These are phyloP conservation scores for Parafenestella ontariensis DNA, from an alignment of 2,329 filamentous ascomycete genomes.

Conservation along the genomic window DNA sequence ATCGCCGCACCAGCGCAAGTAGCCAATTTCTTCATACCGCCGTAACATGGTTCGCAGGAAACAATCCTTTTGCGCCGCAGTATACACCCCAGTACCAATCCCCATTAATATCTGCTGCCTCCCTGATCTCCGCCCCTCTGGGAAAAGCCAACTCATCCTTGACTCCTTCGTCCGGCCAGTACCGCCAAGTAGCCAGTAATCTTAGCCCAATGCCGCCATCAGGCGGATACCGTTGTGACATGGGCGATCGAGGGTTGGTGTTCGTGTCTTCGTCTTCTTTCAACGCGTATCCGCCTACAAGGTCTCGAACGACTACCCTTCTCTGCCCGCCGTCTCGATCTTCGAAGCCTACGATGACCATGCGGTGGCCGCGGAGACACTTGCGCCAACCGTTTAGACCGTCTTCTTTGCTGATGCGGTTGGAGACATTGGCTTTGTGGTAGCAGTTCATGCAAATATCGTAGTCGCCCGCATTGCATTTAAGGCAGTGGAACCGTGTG, in stretches of 20 bases:
- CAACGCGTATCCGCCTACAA: slow-evolving; percentile 79
- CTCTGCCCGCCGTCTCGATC: slow-evolving; percentile 71
- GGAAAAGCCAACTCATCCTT: slow-evolving; percentile 85
- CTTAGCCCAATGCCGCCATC: slow-evolving; percentile 74
- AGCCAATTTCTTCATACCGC: slow-evolving; percentile 3
- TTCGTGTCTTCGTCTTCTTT: slow-evolving; percentile 61
- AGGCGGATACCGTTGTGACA: slow-evolving; percentile 66
- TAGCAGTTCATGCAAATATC: slow-evolving; percentile 87
- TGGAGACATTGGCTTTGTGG: slow-evolving; percentile 66
- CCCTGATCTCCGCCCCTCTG: slow-evolving; percentile 78
- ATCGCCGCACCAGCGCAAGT: too few relatives aligned
- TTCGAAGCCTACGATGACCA: slow-evolving; percentile 80
- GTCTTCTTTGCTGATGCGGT: slow-evolving; percentile 75
- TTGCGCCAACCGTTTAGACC: slow-evolving; percentile 83
- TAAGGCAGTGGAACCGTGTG: slow-evolving; percentile 79
- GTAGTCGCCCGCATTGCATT: slow-evolving; percentile 82
- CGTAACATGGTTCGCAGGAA: slow-evolving; percentile 76
- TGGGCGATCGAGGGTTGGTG: slow-evolving; percentile 9
- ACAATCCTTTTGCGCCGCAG: slow-evolving; percentile 79
- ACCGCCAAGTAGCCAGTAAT: slow-evolving; percentile 75
- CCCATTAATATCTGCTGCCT: slow-evolving; percentile 85
- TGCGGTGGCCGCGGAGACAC: slow-evolving; percentile 81
- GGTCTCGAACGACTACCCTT: slow-evolving; percentile 71
- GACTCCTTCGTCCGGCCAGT: slow-evolving; percentile 71
- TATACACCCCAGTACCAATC: slow-evolving; percentile 92